These are phyloP conservation scores for Mycena haematopus DNA, from an alignment of 768 basidiomycete genomes.

Conservation along the genomic window DNA sequence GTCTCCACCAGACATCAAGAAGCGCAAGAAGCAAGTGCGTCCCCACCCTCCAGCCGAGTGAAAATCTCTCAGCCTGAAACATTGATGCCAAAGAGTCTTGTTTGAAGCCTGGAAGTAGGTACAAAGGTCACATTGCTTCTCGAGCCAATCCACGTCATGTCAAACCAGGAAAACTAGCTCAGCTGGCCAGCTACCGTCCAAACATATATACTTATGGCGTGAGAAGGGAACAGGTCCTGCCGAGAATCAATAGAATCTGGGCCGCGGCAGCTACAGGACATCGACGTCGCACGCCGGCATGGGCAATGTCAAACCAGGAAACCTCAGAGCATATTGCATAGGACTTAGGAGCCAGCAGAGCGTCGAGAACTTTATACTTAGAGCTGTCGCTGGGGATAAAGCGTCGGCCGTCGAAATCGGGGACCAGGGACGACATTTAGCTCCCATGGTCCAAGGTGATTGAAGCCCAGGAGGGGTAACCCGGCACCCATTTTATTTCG, in stretches of 20 bases:
- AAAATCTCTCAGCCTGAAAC: conserved; percentile 15
- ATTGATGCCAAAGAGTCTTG: conserved; percentile 3
- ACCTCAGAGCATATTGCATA: too few species aligned
- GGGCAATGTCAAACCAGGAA: too few species aligned
- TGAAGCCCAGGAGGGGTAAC: neutral
- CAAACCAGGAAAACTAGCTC: neutral
- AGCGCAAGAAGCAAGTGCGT: neutral
- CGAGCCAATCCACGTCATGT: neutral
- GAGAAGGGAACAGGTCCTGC: neutral
- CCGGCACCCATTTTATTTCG: neutral
- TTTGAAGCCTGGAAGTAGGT: neutral
- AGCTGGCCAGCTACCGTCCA: conserved; percentile 1
- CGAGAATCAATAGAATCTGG: neutral
- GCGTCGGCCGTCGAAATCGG: conserved; percentile 11
- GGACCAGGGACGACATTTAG: neutral
- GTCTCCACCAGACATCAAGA: conserved; percentile 12
- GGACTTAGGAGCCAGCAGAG: conserved; percentile 12
- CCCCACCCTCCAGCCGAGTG: conserved; percentile 10
- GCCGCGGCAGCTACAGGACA: conserved; percentile 15
- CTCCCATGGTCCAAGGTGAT: neutral
- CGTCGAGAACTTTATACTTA: conserved; percentile 1
- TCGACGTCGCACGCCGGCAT: neutral
- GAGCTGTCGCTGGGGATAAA: conserved; percentile 1
- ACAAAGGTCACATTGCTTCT: neutral
- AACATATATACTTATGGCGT: neutral